These are phyloP conservation scores for Magnusiomyces tetraspermus DNA, from an alignment of 1,139 yeast species.

Conservation along the genomic window DNA sequence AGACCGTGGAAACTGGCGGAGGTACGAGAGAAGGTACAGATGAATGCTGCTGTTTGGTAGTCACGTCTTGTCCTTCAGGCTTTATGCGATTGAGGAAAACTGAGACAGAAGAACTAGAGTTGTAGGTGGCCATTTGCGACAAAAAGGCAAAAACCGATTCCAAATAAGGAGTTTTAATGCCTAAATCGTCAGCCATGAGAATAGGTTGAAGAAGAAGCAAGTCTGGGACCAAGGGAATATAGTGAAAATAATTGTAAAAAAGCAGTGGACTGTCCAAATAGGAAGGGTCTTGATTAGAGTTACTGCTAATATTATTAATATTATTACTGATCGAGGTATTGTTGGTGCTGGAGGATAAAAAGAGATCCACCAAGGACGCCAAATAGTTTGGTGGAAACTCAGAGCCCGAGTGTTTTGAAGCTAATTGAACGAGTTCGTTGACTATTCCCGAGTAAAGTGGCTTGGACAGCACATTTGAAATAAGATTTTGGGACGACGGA, in stretches of 20 bases:
- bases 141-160: slow-evolving; percentile 65
- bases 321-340: neutral
- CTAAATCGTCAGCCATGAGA: slow-evolving; percentile 73
- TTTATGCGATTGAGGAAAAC: neutral
- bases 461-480: slow-evolving; percentile 64
- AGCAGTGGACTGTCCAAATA: slow-evolving; percentile 43
- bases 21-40: neutral
- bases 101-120: slow-evolving; percentile 7
- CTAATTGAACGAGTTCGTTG: slow-evolving; percentile 12
- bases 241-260: slow-evolving; percentile 53
- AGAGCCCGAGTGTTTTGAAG: slow-evolving; percentile 10
- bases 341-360: slow-evolving; percentile 1
- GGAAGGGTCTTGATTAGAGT: slow-evolving; percentile 5
- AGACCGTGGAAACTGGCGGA: neutral
- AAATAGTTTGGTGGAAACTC: slow-evolving; percentile 10
- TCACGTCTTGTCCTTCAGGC: neutral
- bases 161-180: slow-evolving; percentile 78
- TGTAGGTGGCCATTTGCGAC: slow-evolving; percentile 12
- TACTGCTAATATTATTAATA: neutral
- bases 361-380: slow-evolving; percentile 6
- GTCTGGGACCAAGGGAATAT: slow-evolving; percentile 53
- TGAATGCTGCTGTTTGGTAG: neutral
- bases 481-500: slow-evolving; percentile 48
- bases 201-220: slow-evolving; percentile 75
- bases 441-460: slow-evolving; percentile 69